Conservation (phyloP, 176 grass and related monocot genomes). For the Phyllostachys edulis region DNA sequence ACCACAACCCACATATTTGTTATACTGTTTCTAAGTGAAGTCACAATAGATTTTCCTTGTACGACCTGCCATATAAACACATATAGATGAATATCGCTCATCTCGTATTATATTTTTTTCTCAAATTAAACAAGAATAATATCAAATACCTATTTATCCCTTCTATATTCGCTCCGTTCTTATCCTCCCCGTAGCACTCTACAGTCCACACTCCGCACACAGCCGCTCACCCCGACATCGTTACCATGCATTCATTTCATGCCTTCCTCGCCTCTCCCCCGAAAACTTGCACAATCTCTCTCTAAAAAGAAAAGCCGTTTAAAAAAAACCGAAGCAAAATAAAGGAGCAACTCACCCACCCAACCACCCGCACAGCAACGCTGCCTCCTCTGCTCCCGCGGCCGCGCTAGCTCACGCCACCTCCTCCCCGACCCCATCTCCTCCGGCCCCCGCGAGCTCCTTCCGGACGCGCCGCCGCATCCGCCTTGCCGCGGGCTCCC, state of each 20-base stretch:
- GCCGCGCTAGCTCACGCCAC: background rate
- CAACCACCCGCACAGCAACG: background rate
- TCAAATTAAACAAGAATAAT: no score
- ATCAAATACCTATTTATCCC: no score
- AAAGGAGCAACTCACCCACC: background rate
- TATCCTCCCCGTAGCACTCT: no score
- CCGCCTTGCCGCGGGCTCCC: background rate
- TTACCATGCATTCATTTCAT: constrained; percentile 10
- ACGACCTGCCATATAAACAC: no score
- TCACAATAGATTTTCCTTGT: no score
- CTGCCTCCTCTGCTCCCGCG: background rate
- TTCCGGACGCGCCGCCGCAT: background rate
- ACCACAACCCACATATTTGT: no score
- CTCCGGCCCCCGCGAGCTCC: background rate
- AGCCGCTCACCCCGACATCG: no score
- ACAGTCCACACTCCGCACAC: no score
- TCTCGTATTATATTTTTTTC: no score
- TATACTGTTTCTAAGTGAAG: no score
- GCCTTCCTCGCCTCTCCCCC: background rate
- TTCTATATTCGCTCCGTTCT: no score
- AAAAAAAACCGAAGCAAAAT: background rate
- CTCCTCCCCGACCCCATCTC: background rate
- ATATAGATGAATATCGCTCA: no score
- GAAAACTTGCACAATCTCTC: constrained; percentile 16
- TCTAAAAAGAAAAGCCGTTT: background rate